phyloP scores from a whole-genome alignment of 352 stramenopile species.

The Phytophthora quininea region DNA sequence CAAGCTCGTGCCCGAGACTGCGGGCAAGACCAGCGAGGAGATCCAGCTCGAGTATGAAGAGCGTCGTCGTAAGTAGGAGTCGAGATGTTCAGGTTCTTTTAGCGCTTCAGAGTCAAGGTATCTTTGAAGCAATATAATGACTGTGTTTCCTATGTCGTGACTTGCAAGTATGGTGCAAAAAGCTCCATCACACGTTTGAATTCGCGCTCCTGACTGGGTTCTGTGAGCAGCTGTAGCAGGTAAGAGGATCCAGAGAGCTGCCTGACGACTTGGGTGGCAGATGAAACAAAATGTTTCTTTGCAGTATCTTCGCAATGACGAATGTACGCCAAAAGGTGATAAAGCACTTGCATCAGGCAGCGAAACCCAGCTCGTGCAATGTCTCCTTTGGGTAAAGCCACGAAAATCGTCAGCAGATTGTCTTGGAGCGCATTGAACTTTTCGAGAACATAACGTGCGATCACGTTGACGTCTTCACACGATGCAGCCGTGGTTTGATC shows the following conservation, averaged over 20 bases:
- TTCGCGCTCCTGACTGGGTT: constrained; percentile 53
- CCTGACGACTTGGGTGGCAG: constrained; percentile 45
- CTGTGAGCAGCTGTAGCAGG: constrained; percentile 58
- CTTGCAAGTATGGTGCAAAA: constrained; percentile 42
- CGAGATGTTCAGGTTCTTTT: not conserved
- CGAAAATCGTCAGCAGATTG: constrained; percentile 72
- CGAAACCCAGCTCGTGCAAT: constrained; percentile 45
- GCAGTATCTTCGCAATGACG: constrained; percentile 43
- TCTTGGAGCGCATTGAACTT: constrained; percentile 65
- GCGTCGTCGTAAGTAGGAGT: constrained; percentile 10
- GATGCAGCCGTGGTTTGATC: constrained; percentile 19
- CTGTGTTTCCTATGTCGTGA: constrained; percentile 22
- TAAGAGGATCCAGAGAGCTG: constrained; percentile 72
- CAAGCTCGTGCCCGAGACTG: constrained; percentile 41
- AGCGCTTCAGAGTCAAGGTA: constrained; percentile 16
- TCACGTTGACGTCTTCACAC: constrained; percentile 14
- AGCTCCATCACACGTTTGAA: constrained; percentile 49
- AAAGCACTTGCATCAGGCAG: constrained; percentile 63
- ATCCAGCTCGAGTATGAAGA: constrained; percentile 32
- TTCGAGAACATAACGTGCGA: constrained; percentile 50
- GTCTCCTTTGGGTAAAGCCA: constrained; percentile 43
- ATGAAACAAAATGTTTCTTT: constrained; percentile 42
- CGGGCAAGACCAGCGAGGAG: constrained; percentile 47
- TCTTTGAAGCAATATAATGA: constrained; percentile 28
- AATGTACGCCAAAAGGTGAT: constrained; percentile 67